Evolutionary conservation across 495 filamentous ascomycete genomes (phyloP).

Genomic region (Tetracladium marchalianum): DNA sequence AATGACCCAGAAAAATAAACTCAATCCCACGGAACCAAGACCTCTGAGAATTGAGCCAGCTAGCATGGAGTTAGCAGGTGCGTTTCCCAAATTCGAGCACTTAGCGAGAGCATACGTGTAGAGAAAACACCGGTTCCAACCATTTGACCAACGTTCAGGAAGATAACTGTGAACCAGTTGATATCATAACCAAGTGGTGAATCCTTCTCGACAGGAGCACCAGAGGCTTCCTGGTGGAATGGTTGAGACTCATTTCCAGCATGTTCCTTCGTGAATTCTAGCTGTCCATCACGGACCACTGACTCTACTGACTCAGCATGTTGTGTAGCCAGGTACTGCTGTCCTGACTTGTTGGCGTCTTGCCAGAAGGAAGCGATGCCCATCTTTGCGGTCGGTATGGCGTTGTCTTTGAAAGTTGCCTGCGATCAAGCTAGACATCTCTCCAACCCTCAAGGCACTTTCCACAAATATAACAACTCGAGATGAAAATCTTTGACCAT

Average conservation of each 20-base stretch:
- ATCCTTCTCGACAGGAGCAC: conserved; percentile 48
- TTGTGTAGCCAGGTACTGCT: no score
- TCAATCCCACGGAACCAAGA: conserved; percentile 49
- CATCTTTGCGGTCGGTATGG: no score
- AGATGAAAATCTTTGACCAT: no score
- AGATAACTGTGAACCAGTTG: conserved; percentile 42
- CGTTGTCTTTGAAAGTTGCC: no score
- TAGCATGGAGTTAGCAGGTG: conserved; percentile 14
- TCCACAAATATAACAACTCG: no score
- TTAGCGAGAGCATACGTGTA: conserved; percentile 40
- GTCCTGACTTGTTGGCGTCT: no score
- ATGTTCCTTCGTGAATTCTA: conserved; percentile 40
- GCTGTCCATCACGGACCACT: conserved; percentile 29
- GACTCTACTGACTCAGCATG: no score
- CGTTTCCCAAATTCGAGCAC: background rate
- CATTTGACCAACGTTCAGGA: conserved; percentile 56
- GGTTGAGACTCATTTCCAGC: conserved; percentile 45
- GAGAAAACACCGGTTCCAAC: conserved; percentile 58
- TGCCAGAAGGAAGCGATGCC: no score
- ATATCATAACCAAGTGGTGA: conserved; percentile 54
- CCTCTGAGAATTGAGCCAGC: conserved; percentile 44
- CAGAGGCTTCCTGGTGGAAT: conserved; percentile 52
- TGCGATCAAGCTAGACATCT: no score
- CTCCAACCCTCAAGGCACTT: no score
- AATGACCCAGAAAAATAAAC: conserved; percentile 51